A percentile compares a stretch with the other conserved stretches of the same genome.
Evolutionary conservation across 2,329 filamentous ascomycete genomes (phyloP).

Genomic region (Sclerotinia spermophila): DNA sequence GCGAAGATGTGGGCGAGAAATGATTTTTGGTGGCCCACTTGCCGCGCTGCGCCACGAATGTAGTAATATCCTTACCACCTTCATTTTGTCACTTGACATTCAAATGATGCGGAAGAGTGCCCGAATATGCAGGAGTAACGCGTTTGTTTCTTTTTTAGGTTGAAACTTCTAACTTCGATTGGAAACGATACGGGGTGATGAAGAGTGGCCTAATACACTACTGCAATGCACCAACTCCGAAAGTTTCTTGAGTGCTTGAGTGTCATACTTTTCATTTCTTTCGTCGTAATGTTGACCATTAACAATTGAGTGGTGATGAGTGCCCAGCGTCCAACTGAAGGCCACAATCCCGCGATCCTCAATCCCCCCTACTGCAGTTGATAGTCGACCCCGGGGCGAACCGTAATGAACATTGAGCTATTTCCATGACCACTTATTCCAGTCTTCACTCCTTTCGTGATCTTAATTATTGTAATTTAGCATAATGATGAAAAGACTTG

Average conservation of each 20-base stretch:
- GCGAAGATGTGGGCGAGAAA: constrained; percentile 1
- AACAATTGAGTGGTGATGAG: background rate
- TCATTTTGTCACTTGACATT: constrained; percentile 19
- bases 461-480: constrained; percentile 2
- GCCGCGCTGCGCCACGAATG: constrained; percentile 13
- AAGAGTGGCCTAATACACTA: constrained; percentile 1
- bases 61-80: constrained; percentile 2
- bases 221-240: constrained; percentile 10
- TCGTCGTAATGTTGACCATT: constrained; percentile 14
- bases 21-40: constrained; percentile 7
- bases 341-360: constrained; percentile 9
- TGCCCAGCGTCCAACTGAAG: constrained; percentile 1
- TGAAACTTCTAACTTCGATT: constrained; percentile 13
- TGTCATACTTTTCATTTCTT: constrained; percentile 1
- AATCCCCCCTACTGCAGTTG: background rate
- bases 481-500: background rate
- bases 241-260: background rate
- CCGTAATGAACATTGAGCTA: constrained; percentile 7
- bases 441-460: background rate
- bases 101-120: constrained; percentile 7
- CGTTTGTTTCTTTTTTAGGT: constrained; percentile 2
- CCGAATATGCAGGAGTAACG: constrained; percentile 1
- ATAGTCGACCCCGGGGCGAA: background rate
- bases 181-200: constrained; percentile 7
- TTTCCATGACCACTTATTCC: background rate